Base-by-base conservation (phyloP, 805 yeast species). In the Metschnikowia kofuensis region DNA sequence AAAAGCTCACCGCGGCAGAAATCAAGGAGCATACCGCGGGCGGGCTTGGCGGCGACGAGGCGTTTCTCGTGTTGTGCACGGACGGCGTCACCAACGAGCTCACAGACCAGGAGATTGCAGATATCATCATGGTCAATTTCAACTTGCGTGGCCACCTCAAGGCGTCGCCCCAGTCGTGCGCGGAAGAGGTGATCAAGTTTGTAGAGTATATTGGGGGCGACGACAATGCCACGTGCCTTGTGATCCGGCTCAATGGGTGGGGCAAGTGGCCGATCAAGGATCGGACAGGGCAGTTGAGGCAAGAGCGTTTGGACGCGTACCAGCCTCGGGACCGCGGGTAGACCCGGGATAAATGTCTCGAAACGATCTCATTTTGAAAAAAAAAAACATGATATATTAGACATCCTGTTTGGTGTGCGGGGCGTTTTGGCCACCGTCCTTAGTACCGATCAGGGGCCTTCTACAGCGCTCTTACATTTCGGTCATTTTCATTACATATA, bases 191-290 rank as follows among this genome's bases (percentile, higher is more conserved):
- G 15, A 81, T 92, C 11, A 78, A 83, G 58, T 94, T 84, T 64
- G 85, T 90, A 10, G 90, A 86, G 62, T 87, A 87, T 38, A 78
- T 91, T 8, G 96, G 96, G 12, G 94, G 96, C 2, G 90, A 88
- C 59, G 99, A 94, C 65, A 94, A 94, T 67, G 96, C 98, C n/a
- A 89, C 97, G 2, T 89, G 97, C 63, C 61, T 86, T 53, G 87
- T 94, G 5, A 67, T 92, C 10, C 73, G 95, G 50, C 70, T 94
- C 48, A 76, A 79, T 34, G 96, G 96, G 9, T 94, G 99, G 99
- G 97, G 96, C 6, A 78, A 82, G 47, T 94, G 99, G 97, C 92
- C 94, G 7, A 68, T 78, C 48, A 61, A 74, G 4, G 98, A 92
- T 68, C 71, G 96, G 42, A 89, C 97, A 0, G 97, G 97, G 0